A percentile compares a stretch with the other conserved stretches of the same genome.
These are phyloP conservation scores for Rosa hybrid DNA, from an alignment of 331 rosid genomes.

Conservation along the genomic window DNA sequence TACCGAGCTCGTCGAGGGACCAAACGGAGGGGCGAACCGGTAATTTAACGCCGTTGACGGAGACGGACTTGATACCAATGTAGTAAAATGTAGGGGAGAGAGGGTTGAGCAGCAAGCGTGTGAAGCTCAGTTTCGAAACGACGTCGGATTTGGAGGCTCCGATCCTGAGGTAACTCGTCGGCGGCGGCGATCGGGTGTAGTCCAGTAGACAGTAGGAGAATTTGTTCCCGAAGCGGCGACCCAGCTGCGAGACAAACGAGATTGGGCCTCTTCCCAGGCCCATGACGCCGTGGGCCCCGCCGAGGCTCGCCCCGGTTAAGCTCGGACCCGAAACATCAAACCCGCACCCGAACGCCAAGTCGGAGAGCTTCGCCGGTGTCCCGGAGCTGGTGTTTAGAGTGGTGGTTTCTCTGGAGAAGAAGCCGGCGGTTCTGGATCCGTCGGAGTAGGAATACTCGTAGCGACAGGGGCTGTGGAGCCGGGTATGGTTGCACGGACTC, in stretches of 20 bases:
- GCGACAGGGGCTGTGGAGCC: conserved; percentile 61
- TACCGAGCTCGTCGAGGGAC: conserved; percentile 47
- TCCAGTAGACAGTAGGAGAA: conserved; percentile 81
- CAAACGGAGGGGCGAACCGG: conserved; percentile 53
- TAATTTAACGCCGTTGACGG: conserved; percentile 44
- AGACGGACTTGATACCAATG: conserved; percentile 41
- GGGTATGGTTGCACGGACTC: conserved; percentile 40
- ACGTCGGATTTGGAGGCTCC: conserved; percentile 34
- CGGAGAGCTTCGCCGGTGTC: not conserved
- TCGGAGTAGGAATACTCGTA: conserved; percentile 66
- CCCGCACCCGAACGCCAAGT: conserved; percentile 59
- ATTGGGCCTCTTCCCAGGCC: conserved; percentile 78
- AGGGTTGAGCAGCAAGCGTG: conserved; percentile 51
- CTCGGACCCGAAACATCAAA: conserved; percentile 64
- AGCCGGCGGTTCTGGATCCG: conserved; percentile 53
- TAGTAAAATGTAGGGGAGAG: conserved; percentile 70
- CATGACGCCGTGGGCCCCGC: conserved; percentile 75
- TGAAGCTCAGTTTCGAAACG: conserved; percentile 42
- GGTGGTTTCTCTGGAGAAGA: conserved; percentile 63
- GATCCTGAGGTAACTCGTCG: conserved; percentile 63
- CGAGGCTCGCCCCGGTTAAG: conserved; percentile 51
- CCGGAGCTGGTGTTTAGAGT: conserved; percentile 48
- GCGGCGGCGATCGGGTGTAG: conserved; percentile 72
- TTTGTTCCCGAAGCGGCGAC: conserved; percentile 53
- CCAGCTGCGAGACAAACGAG: conserved; percentile 66